Evolutionary conservation across 306 rosid genomes (phyloP), one percentile per base, ranked within the genome.

Genomic region (Lagenaria siceraria): DNA sequence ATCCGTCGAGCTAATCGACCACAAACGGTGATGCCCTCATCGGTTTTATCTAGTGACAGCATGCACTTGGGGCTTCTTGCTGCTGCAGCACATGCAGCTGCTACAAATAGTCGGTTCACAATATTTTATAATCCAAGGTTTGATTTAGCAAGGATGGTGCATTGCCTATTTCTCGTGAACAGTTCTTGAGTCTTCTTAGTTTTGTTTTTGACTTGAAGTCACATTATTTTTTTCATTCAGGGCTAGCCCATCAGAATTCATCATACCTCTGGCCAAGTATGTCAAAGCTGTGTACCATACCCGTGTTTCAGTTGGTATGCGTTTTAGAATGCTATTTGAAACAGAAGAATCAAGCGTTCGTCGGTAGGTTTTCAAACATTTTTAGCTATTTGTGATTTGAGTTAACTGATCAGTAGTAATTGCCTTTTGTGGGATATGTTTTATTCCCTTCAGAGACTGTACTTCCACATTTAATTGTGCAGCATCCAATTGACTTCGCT

Each of bases 31-130:
- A 92, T 95, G 98, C 99, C 99, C 64, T 95, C 99, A 11, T 95
- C 98, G 14, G 99, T 95, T 75, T 87, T 95, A 78, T 95, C 99
- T 33, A 95, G 99, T 78, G 99, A 95, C 73, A 95, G 99, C 86
- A 95, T 95, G 99, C 99, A 95, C 85, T 82, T 95, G 80, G 99
- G 99, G 77, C 99, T 95, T 87, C 98, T 95, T 83, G 99, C 99
- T 75, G 99, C 99, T 18, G 99, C 99, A 79, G 99, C 99, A 68
- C 99, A 95, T 64, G 99, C 99, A 69, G 99, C 99, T 81, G 90
- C 97, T 69, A 95, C 99, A 74, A 95, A 87, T 60, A 95, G 99
- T 69, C 99, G 92, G 42, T 95, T 95, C 86, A 92, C 98, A 79
- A 92, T 95, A 83, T 95, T 92, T 87, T 95, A 89, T 80, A 95